These are phyloP conservation scores for Exophiala alcalophila DNA, from an alignment of 2,329 filamentous ascomycete species.

Conservation along the genomic window DNA sequence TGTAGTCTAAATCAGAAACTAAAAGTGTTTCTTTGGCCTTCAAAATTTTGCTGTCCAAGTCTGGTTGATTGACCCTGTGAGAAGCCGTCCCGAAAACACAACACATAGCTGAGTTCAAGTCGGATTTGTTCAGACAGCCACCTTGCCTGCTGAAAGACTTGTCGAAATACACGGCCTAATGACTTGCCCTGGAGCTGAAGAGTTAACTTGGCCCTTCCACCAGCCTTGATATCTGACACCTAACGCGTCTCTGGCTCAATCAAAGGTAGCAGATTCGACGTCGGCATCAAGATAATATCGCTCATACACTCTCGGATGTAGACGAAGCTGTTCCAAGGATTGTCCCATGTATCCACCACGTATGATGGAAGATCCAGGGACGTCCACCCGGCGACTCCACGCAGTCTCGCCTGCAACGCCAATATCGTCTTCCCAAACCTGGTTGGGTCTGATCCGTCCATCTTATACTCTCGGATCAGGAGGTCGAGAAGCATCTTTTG, in stretches of 20 bases:
- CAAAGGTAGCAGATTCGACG: conserved; percentile 21
- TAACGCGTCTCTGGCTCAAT: conserved; percentile 22
- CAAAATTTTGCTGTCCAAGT: no score
- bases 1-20: no score
- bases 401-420: conserved; percentile 25
- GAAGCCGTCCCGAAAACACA: no score
- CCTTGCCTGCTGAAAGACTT: no score
- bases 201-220: no score
- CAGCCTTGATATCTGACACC: no score
- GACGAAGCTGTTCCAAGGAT: conserved; percentile 30
- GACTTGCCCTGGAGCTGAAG: no score
- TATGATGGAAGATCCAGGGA: conserved; percentile 27
- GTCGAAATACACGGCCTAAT: no score
- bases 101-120: no score
- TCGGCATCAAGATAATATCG: conserved; percentile 27
- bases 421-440: conserved; percentile 30
- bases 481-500: conserved; percentile 24
- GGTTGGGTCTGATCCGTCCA: conserved; percentile 27
- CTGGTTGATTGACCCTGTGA: no score
- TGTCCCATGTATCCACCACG: conserved; percentile 30
- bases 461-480: conserved; percentile 24
- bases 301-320: conserved; percentile 30
- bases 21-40: no score
- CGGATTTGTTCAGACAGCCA: no score
- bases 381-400: conserved; percentile 24